These are phyloP conservation scores for Paecilomyces variotii DNA, from an alignment of 2,329 filamentous ascomycete species.

Conservation along the genomic window DNA sequence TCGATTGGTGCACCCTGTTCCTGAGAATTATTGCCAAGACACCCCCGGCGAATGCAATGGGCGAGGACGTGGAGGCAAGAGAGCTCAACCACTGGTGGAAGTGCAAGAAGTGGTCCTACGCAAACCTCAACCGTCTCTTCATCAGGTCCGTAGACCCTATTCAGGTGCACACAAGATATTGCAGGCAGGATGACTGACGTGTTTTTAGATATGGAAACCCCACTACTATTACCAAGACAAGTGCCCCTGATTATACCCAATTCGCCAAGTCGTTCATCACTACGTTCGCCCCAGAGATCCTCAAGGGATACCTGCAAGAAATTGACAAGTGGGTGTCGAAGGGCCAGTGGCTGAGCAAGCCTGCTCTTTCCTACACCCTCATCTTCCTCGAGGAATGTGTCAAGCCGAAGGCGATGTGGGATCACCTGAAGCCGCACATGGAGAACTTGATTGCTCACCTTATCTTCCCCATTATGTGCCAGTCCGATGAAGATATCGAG, in stretches of 20 bases:
- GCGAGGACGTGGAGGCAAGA: conserved; percentile 72
- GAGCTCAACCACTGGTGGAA: conserved; percentile 99
- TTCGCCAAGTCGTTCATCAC: conserved; percentile 87
- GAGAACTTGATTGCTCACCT: conserved; percentile 90
- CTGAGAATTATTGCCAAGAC: conserved; percentile 80
- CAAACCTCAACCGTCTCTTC: conserved; percentile 91
- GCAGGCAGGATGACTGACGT: background rate
- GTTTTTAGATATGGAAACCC: conserved; percentile 76
- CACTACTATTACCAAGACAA: conserved; percentile 61
- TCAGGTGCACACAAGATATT: conserved; percentile 7
- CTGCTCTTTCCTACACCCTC: conserved; percentile 85
- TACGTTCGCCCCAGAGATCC: conserved; percentile 89
- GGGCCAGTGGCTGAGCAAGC: conserved; percentile 87
- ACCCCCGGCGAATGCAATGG: conserved; percentile 69
- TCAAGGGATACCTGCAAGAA: conserved; percentile 88
- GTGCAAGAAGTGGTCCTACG: conserved; percentile 99
- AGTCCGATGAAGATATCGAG: conserved; percentile 85
- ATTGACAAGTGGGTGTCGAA: conserved; percentile 98
- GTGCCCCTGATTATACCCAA: conserved; percentile 65
- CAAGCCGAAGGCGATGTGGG: conserved; percentile 95
- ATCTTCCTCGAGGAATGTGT: conserved; percentile 96
- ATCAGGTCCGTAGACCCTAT: conserved; percentile 56
- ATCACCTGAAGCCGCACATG: conserved; percentile 84
- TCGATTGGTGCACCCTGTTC: conserved; percentile 95
- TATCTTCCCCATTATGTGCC: conserved; percentile 89